Percentiles rank a stretch among this genome's conserved stretches.
phyloP scores from a whole-genome alignment of 1,284 basidiomycete species.

The Retiboletus flavoniger region DNA sequence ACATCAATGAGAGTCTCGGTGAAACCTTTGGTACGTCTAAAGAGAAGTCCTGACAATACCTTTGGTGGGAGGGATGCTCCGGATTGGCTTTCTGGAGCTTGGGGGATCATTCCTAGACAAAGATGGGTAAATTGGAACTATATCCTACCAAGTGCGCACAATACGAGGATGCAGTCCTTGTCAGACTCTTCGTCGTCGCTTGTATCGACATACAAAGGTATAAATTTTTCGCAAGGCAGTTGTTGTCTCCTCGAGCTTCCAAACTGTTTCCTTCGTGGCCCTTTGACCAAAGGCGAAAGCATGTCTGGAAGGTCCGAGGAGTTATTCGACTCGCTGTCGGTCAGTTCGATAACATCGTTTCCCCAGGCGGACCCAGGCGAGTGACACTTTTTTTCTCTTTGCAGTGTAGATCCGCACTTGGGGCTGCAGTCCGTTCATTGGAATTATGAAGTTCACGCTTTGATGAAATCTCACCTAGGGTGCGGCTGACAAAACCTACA shows the following conservation, averaged over 20 bases:
- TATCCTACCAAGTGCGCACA: constrained; percentile 38
- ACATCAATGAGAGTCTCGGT: constrained; percentile 1
- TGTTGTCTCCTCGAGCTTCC: constrained; percentile 10
- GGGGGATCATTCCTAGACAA: constrained; percentile 43
- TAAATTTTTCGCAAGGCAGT: constrained; percentile 4
- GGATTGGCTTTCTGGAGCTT: constrained; percentile 45
- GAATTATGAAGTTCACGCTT: background rate
- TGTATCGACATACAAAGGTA: constrained; percentile 32
- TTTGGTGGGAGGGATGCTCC: constrained; percentile 17
- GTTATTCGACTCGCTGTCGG: constrained; percentile 31
- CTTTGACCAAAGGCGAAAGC: constrained; percentile 29
- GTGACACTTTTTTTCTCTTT: background rate
- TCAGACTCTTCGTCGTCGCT: constrained; percentile 37
- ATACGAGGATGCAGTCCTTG: constrained; percentile 44
- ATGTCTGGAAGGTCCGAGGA: constrained; percentile 24
- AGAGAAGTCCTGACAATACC: constrained; percentile 9
- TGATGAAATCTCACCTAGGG: constrained; percentile 13
- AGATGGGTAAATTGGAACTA: background rate
- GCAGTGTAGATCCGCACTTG: background rate
- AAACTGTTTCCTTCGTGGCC: background rate
- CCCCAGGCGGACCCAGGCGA: background rate
- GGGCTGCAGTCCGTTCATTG: constrained; percentile 6
- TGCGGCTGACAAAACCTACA: constrained; percentile 12
- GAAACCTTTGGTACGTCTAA: background rate
- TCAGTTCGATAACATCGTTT: constrained; percentile 32